A percentile compares a stretch with the other conserved stretches of the same genome.
Evolutionary conservation across 2,329 filamentous ascomycete species (phyloP).

Genomic region (Aspergillus sp.): DNA sequence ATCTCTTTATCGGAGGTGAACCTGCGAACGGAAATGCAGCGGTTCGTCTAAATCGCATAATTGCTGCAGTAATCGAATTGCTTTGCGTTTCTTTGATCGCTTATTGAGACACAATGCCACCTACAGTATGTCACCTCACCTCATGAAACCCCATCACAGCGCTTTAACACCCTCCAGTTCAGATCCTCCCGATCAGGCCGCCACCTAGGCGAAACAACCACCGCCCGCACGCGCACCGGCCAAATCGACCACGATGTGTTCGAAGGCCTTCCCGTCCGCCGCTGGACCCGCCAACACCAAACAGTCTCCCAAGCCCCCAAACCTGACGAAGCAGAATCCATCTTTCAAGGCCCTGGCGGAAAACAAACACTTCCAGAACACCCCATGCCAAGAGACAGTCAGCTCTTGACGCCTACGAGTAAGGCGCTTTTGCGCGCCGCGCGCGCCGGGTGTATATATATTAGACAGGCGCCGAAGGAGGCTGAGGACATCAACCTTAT

Average conservation of each 20-base stretch:
- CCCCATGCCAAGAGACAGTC: slow-evolving; percentile 80
- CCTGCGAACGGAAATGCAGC: no score
- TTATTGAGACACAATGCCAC: slow-evolving; percentile 22
- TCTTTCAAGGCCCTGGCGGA: slow-evolving; percentile 19
- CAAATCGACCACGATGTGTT: slow-evolving; percentile 60
- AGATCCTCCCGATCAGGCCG: slow-evolving; percentile 52
- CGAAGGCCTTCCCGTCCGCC: slow-evolving; percentile 75
- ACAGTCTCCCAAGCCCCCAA: slow-evolving; percentile 60
- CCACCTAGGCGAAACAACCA: slow-evolving; percentile 43
- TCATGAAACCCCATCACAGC: not conserved
- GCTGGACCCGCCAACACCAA: slow-evolving; percentile 72
- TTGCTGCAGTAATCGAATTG: not conserved
- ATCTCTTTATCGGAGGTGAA: not conserved
- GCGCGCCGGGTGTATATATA: slow-evolving; percentile 68
- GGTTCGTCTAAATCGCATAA: not conserved
- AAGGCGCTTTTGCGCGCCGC: slow-evolving; percentile 77
- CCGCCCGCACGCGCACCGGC: slow-evolving; percentile 34
- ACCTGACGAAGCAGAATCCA: slow-evolving; percentile 49
- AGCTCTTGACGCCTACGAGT: slow-evolving; percentile 68
- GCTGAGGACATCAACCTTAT: slow-evolving; percentile 16
- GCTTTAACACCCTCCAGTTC: slow-evolving; percentile 38
- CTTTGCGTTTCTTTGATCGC: not conserved
- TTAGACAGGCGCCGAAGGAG: slow-evolving; percentile 52
- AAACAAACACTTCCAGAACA: slow-evolving; percentile 56
- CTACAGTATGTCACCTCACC: slow-evolving; percentile 23